Conservation (phyloP, 169 alveolate genomes). For the Miamiensis avidus region DNA sequence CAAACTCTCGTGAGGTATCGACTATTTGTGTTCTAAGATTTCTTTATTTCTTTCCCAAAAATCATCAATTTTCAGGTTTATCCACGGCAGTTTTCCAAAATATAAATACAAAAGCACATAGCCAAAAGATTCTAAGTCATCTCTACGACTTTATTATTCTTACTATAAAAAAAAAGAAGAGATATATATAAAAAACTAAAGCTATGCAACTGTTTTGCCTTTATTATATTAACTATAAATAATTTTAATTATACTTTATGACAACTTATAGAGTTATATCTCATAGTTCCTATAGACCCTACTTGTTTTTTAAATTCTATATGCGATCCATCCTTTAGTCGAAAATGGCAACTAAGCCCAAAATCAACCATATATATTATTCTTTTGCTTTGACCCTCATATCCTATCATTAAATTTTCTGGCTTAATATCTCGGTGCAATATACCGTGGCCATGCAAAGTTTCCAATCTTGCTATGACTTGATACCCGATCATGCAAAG, state of each 20-base stretch:
- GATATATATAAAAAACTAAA: too few species aligned
- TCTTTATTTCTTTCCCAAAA: conserved; percentile 53
- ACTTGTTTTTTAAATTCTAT: conserved; percentile 56
- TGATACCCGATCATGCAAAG: conserved; percentile 16
- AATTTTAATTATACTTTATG: conserved; percentile 51
- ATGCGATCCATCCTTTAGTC: conserved; percentile 42
- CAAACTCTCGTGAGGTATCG: conserved; percentile 42
- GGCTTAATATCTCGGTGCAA: conserved; percentile 48
- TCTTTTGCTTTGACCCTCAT: conserved; percentile 11
- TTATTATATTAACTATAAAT: too few species aligned
- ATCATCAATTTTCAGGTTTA: conserved; percentile 61
- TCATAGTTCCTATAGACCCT: conserved; percentile 69
- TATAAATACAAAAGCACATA: conserved; percentile 68
- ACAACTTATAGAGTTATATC: conserved; percentile 69
- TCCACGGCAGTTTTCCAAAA: conserved; percentile 80
- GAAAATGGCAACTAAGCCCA: conserved; percentile 32
- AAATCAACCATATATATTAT: conserved; percentile 35
- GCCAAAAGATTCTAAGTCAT: conserved; percentile 77
- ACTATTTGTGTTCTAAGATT: conserved; percentile 50
- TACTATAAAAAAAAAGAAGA: background rate
- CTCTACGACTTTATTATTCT: conserved; percentile 74
- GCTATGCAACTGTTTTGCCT: too few species aligned
- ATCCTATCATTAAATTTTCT: conserved; percentile 42
- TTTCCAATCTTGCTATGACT: conserved; percentile 21
- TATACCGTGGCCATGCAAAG: conserved; percentile 20